These are phyloP conservation scores for Patellaria atrata DNA, from an alignment of 495 filamentous ascomycete genomes.

Conservation along the genomic window DNA sequence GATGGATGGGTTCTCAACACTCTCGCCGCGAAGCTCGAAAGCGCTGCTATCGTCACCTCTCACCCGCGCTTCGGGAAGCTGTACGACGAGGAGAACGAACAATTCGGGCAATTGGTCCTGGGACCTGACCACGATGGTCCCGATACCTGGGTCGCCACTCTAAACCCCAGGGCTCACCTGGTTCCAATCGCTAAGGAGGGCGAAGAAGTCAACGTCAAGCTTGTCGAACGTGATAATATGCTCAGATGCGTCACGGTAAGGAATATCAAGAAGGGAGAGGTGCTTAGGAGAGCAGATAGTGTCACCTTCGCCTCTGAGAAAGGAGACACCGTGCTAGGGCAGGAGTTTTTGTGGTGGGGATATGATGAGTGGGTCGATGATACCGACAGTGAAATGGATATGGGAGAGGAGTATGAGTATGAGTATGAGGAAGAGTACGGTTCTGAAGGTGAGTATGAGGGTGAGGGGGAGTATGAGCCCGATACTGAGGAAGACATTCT, in stretches of 20 bases:
- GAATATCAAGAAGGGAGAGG: neutral
- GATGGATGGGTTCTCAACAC: constrained; percentile 26
- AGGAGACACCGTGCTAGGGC: too few relatives aligned
- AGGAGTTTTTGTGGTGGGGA: too few relatives aligned
- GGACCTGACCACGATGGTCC: neutral
- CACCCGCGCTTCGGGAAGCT: constrained; percentile 7
- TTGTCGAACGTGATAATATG: neutral
- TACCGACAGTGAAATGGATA: too few relatives aligned
- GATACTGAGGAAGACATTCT: too few relatives aligned
- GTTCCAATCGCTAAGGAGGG: constrained; percentile 2
- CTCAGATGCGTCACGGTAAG: neutral
- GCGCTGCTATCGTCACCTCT: constrained; percentile 4
- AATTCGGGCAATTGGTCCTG: neutral
- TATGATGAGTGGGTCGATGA: too few relatives aligned
- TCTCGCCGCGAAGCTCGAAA: constrained; percentile 14
- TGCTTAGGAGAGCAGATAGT: too few relatives aligned
- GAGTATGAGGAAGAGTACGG: too few relatives aligned
- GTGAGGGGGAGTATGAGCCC: too few relatives aligned
- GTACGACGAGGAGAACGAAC: neutral
- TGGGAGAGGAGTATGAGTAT: too few relatives aligned
- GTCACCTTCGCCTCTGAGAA: too few relatives aligned
- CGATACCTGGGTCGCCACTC: neutral
- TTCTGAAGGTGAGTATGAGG: too few relatives aligned
- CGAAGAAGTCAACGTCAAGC: constrained; percentile 3
- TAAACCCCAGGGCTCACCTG: neutral